phyloP scores from a whole-genome alignment of 2,329 filamentous ascomycete genomes.

The Ophiognomonia clavigignenti-juglandacearum region DNA sequence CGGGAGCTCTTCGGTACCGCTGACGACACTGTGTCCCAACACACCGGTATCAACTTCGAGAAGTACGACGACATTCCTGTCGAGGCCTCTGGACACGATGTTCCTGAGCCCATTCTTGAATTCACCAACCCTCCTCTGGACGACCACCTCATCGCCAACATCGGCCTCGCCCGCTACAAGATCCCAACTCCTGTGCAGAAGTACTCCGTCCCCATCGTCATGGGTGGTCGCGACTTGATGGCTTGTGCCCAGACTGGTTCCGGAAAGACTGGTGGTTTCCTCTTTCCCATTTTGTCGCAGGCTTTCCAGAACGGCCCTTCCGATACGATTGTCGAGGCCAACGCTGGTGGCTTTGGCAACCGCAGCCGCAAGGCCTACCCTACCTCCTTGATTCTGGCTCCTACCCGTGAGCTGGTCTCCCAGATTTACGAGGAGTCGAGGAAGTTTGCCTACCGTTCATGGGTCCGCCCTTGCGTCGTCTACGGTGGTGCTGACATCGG shows the following conservation, averaged over 20 bases:
- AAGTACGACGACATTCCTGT: slow-evolving; percentile 99
- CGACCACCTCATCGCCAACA: slow-evolving; percentile 88
- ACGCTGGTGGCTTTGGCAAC: slow-evolving; percentile 58
- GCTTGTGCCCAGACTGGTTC: slow-evolving; percentile 99
- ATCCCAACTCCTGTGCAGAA: slow-evolving; percentile 97
- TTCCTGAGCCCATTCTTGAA: slow-evolving; percentile 82
- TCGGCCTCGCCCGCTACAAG: slow-evolving; percentile 90
- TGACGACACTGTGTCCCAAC: slow-evolving; percentile 91
- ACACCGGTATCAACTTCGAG: slow-evolving; percentile 99
- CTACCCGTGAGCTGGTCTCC: slow-evolving; percentile 96
- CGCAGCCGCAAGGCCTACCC: slow-evolving; percentile 98
- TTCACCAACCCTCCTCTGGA: slow-evolving; percentile 96
- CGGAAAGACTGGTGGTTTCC: slow-evolving; percentile 98
- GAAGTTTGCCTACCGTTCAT: slow-evolving; percentile 98
- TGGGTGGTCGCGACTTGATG: slow-evolving; percentile 97
- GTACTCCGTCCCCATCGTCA: slow-evolving; percentile 98
- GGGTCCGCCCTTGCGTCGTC: slow-evolving; percentile 97
- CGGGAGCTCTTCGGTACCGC: slow-evolving; percentile 89
- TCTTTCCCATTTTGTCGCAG: slow-evolving; percentile 98
- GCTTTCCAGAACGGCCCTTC: slow-evolving; percentile 88
- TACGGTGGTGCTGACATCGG: slow-evolving; percentile 99
- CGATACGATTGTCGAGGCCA: slow-evolving; percentile 24
- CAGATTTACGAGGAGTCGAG: slow-evolving; percentile 97
- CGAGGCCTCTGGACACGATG: slow-evolving; percentile 88
- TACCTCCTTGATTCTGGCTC: slow-evolving; percentile 90